A percentile compares a stretch with the other conserved stretches of the same genome.
Conservation (phyloP, 2,329 filamentous ascomycete species). For the Aureobasidium sp. region DNA sequence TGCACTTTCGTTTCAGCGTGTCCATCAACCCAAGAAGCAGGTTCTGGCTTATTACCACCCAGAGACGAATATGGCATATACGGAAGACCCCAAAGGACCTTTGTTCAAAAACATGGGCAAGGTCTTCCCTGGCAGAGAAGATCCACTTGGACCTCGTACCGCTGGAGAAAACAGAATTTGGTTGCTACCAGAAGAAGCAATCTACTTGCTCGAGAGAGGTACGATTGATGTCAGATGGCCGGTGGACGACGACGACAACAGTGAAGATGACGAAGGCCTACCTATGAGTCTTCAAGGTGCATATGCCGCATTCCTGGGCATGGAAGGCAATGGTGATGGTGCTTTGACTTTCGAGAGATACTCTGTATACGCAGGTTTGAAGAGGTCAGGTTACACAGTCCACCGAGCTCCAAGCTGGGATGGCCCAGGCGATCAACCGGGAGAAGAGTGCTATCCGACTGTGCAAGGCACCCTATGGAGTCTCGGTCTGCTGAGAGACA, state of each 20-base stretch:
- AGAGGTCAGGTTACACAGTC: constrained; percentile 73
- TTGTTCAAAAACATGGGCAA: constrained; percentile 70
- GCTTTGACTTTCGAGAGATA: constrained; percentile 67
- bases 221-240: constrained; percentile 85
- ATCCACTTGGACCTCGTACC: constrained; percentile 26
- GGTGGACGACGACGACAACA: constrained; percentile 17
- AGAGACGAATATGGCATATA: constrained; percentile 48
- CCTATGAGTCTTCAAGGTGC: constrained; percentile 87
- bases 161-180: constrained; percentile 45
- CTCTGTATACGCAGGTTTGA: constrained; percentile 79
- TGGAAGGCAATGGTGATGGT: constrained; percentile 45
- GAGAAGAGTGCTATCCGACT: constrained; percentile 21
- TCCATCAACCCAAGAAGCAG: constrained; percentile 60
- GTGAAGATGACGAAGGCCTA: constrained; percentile 54
- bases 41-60: constrained; percentile 68
- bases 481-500: constrained; percentile 6
- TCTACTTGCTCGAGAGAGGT: constrained; percentile 83
- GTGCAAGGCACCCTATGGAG: not conserved
- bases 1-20: constrained; percentile 67
- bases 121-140: constrained; percentile 47
- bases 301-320: constrained; percentile 74
- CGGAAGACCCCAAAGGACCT: constrained; percentile 65
- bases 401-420: constrained; percentile 54
- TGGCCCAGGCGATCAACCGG: constrained; percentile 18
- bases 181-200: constrained; percentile 83